Base-by-base conservation (phyloP, 768 basidiomycete genomes). In the Steccherinum ochraceum region DNA sequence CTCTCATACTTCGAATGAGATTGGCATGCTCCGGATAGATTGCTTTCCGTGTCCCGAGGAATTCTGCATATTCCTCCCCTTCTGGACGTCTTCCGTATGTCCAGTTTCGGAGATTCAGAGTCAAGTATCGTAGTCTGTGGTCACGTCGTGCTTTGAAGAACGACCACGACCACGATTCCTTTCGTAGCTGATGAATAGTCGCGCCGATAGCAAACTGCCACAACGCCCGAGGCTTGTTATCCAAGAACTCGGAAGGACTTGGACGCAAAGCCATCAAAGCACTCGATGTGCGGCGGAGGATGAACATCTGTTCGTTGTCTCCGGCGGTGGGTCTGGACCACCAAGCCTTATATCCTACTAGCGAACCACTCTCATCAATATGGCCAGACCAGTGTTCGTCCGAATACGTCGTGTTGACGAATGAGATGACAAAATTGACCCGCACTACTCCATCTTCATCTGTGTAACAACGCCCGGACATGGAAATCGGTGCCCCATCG, bases 171-270 rank as follows among this genome's bases (percentile, higher is more conserved):
- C 62, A 67, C 1, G 50, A 51, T 23, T 54, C 40, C 39, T 60
- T 53, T 3, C 62, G 58, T 2, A 70, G 44, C 13, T 58, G 53
- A 27, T 53, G 45, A 3, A 48, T 42, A 2, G 62, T 59, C 4
- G 65, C 61, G 0, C 30, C 30, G 25, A 64, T 60, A 13, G 69
- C 69, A 42, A 61, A 69, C 5, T 40, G 49, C 69, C 67, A 70
- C n/a, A 62, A 46, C 5, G 64, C 60, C 11, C 58, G 61, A 3
- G 66, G n/a, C 46, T 54, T 58, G 50, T 61, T 62, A 10, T 46
- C 42, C 20, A 46, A 40, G 18, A 65, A 52, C 26, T 56, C 59
- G 10, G 53, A 40, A 18, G 64, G 59, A 2, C 59, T 46, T 2
- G 67, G 67, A 23, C 55, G 53, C 26, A 61, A 63, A 5, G 60